These are phyloP conservation scores for Eimeria acervulina DNA, from an alignment of 169 alveolate genomes.

Conservation along the genomic window DNA sequence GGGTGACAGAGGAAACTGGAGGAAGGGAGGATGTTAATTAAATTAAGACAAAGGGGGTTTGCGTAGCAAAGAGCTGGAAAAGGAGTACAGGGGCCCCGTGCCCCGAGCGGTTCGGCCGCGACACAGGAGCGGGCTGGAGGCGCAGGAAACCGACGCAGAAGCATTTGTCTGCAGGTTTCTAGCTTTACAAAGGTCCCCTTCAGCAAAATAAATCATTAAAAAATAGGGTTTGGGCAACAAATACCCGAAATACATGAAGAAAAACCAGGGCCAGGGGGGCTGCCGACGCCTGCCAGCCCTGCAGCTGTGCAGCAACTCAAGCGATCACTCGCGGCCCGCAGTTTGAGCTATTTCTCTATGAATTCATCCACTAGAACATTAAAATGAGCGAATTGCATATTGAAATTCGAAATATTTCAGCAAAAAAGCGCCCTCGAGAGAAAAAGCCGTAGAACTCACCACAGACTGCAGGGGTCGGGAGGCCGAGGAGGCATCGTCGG, in stretches of 20 bases:
- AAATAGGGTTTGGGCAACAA: not conserved
- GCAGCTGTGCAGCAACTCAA: conserved; percentile 83
- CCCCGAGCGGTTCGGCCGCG: conserved; percentile 54
- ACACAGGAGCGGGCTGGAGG: not conserved
- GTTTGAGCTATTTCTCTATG: not conserved
- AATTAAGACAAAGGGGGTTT: not conserved
- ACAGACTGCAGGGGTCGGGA: not conserved
- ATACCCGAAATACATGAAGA: not conserved
- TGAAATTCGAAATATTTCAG: not conserved
- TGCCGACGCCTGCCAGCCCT: conserved; percentile 68
- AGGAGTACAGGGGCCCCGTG: conserved; percentile 21
- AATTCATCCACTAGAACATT: not conserved
- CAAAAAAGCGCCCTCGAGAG: not conserved
- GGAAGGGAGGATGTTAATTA: not conserved
- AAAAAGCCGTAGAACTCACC: not conserved
- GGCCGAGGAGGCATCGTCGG: not conserved
- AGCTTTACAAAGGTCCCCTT: not conserved
- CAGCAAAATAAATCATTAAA: not conserved
- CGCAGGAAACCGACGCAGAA: not conserved
- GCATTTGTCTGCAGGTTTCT: conserved; percentile 12
- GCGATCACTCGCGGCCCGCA: not conserved
- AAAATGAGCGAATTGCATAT: not conserved
- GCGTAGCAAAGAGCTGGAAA: not conserved
- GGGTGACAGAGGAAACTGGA: not conserved
- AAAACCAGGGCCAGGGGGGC: conserved; percentile 37